A percentile compares a stretch with the other conserved stretches of the same genome.
Evolutionary conservation across 345 rosid species (phyloP).

Genomic region (Dimocarpus longan): DNA sequence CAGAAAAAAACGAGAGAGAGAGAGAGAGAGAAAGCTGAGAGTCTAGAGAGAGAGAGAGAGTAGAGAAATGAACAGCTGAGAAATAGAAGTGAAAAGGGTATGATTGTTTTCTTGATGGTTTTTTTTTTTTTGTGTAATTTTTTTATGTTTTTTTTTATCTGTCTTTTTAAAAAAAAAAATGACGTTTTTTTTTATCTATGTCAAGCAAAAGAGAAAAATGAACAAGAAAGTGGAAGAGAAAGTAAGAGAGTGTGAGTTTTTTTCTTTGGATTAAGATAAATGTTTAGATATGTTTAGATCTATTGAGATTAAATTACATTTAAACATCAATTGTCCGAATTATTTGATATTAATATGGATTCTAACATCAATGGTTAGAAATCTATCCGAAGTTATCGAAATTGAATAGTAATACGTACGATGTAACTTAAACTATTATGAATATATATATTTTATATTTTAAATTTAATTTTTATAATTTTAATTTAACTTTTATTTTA

Average conservation of each 20-base stretch:
- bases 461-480: neutral
- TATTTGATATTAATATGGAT: no score
- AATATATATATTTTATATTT: no score
- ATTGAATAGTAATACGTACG: no score
- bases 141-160: no score
- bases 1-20: neutral
- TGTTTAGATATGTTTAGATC: no score
- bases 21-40: constrained; percentile 8
- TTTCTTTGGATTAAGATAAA: no score
- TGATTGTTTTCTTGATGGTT: constrained; percentile 3
- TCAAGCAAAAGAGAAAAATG: constrained; percentile 6
- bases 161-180: no score
- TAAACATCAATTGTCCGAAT: no score
- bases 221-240: neutral
- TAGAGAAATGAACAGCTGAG: neutral
- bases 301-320: no score
- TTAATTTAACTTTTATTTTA: neutral
- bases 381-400: no score
- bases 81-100: neutral
- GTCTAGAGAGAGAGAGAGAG: neutral
- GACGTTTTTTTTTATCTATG: constrained; percentile 7
- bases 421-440: no score
- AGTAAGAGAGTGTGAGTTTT: neutral
- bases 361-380: no score
- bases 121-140: neutral